Base-by-base conservation (phyloP, 345 rosid species). In the Euphorbia lathyris region DNA sequence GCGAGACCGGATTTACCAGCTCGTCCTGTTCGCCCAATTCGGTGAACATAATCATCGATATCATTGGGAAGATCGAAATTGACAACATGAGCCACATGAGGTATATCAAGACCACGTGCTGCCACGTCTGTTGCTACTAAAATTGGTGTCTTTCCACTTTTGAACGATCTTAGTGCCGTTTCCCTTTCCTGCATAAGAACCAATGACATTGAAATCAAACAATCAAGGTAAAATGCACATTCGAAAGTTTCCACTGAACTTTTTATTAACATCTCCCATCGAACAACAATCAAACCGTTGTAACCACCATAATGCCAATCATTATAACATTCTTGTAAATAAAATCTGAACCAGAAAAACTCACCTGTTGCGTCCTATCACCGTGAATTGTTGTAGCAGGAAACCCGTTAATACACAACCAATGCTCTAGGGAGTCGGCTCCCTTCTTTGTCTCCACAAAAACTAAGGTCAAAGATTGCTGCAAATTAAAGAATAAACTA, bases 381-480 rank as follows among this genome's bases (percentile, higher is more conserved):
- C 99, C 99, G 75, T 95, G 99, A 77, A 95, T 95, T 25, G 92
- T 80, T 63, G 98, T 92, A 43, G 99, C 93, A 59, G 94, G 98
- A 77, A 95, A 92, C 22, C 97, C 94, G 76, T 92, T 95, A 36
- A 80, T 67, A 79, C 85, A 87, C 72, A 95, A 65, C 99, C 97
- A 95, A 72, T 92, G 82, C 81, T 92, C 99, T 74, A 95, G 78
- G 25, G 96, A 80, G 76, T 95, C 99, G 23, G 99, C 99, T 30
- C 96, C 98, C 72, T 85, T 95, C 87, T 92, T 95, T 14, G 99
- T 95, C 92, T 95, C 99, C 77, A 95, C 99, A 80, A 95, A 95
- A 58, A 95, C 99, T 74, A 95, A 86, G n/a, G 99, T 92, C 80
- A 95, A 83, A 55, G 98, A 83, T 83, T 87, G 99, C 98, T 95